phyloP scores from a whole-genome alignment of 2,329 filamentous ascomycete genomes.

The Albifimbria verrucaria region DNA sequence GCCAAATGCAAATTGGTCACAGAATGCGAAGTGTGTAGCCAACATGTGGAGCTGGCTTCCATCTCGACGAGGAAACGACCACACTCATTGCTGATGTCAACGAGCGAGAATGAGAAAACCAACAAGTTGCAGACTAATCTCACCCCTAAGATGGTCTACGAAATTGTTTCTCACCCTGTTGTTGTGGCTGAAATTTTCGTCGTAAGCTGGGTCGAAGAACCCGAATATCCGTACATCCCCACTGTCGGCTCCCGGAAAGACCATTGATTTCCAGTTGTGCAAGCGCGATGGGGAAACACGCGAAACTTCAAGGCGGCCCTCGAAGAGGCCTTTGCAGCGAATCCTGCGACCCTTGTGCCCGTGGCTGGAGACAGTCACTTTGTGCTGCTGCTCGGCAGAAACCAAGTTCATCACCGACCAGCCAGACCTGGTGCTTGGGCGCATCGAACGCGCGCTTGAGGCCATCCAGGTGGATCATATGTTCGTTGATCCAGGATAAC shows the following conservation, averaged over 20 bases:
- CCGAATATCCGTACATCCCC: not conserved
- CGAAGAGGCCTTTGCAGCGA: not conserved
- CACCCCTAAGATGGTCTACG: too few species aligned
- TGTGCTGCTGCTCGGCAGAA: not conserved
- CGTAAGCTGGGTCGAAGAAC: not conserved
- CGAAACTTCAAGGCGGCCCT: not conserved
- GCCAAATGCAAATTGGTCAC: too few species aligned
- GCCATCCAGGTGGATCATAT: not conserved
- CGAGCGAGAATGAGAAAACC: too few species aligned
- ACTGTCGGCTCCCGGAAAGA: not conserved
- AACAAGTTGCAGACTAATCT: too few species aligned
- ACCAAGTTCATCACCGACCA: constrained; percentile 4
- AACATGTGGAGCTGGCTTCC: too few species aligned
- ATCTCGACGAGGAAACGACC: too few species aligned
- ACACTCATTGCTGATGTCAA: too few species aligned
- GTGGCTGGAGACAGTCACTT: not conserved
- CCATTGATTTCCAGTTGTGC: not conserved
- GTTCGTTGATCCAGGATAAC: not conserved
- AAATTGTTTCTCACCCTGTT: not conserved
- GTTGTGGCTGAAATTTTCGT: not conserved
- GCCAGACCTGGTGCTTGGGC: constrained; percentile 1
- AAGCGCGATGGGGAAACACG: constrained; percentile 1
- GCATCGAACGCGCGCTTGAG: not conserved
- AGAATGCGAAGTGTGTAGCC: too few species aligned
- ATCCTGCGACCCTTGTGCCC: not conserved